A percentile compares a stretch with the other conserved stretches of the same genome.
Evolutionary conservation across 352 stramenopile genomes (phyloP).

Genomic region (Thalassiosira exigua): DNA sequence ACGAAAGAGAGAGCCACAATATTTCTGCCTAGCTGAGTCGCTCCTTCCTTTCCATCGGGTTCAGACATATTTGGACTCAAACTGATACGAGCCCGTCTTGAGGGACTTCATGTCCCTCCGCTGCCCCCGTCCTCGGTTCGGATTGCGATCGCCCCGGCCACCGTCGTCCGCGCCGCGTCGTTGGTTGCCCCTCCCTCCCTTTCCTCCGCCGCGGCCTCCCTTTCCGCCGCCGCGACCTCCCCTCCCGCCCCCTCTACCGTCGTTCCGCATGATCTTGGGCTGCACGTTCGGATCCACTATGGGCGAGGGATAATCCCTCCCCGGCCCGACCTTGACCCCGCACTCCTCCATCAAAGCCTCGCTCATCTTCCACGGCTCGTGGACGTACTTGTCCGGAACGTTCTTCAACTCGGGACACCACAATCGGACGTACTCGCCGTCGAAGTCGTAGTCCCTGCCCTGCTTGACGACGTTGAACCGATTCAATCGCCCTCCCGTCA

Average conservation of each 20-base stretch:
- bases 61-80: too few relatives aligned
- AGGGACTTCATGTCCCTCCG: conserved; percentile 79
- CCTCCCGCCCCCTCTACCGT: conserved; percentile 27
- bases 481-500: conserved; percentile 86
- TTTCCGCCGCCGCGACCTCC: conserved; percentile 29
- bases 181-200: conserved; percentile 18
- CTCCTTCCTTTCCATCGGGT: too few relatives aligned
- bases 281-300: conserved; percentile 54
- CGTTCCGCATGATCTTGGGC: conserved; percentile 32
- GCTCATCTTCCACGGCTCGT: conserved; percentile 85
- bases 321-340: conserved; percentile 64
- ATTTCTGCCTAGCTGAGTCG: too few relatives aligned
- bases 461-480: conserved; percentile 90
- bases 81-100: conserved; percentile 60
- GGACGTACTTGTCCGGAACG: conserved; percentile 75
- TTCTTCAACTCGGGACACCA: conserved; percentile 87
- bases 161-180: conserved; percentile 6
- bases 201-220: conserved; percentile 18
- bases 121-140: conserved; percentile 69
- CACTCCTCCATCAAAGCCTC: conserved; percentile 76
- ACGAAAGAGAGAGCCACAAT: too few relatives aligned
- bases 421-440: conserved; percentile 86
- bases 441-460: conserved; percentile 87
- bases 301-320: conserved; percentile 80
- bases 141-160: conserved; percentile 36